phyloP scores from a whole-genome alignment of 495 filamentous ascomycete species.

The Aspergillus incahuasiensis region DNA sequence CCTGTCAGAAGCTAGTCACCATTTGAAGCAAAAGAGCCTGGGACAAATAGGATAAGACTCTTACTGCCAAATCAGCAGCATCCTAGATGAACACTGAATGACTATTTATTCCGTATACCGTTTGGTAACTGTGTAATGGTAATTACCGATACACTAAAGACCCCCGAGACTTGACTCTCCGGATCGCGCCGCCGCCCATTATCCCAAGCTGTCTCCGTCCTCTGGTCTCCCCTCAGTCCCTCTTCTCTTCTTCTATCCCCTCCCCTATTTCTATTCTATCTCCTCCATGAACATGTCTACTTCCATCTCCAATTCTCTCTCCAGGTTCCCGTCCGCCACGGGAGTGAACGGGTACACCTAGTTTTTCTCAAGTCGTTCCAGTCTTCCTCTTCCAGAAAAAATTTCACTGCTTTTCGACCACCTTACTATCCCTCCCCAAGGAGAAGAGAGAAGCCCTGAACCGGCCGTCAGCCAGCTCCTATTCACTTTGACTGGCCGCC shows the following conservation, averaged over 20 bases:
- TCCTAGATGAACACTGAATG: too few relatives aligned
- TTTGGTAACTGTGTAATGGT: too few relatives aligned
- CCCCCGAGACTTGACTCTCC: constrained; percentile 6
- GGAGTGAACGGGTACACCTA: constrained; percentile 45
- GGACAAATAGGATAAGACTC: too few relatives aligned
- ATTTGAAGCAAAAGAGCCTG: too few relatives aligned
- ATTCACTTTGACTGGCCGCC: constrained; percentile 15
- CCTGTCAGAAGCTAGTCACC: too few relatives aligned
- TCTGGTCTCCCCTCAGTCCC: constrained; percentile 15
- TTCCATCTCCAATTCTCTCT: constrained; percentile 27
- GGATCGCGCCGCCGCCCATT: constrained; percentile 23
- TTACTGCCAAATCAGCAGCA: too few relatives aligned
- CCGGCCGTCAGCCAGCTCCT: constrained; percentile 17
- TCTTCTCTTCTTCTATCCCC: constrained; percentile 24
- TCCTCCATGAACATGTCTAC: constrained; percentile 36
- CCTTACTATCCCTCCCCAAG: constrained; percentile 16
- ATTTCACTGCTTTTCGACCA: constrained; percentile 25
- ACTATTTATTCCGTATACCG: too few relatives aligned
- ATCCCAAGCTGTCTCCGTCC: constrained; percentile 20
- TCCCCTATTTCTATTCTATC: constrained; percentile 26
- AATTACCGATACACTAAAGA: too few relatives aligned
- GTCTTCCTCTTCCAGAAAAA: constrained; percentile 27
- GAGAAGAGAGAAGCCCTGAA: constrained; percentile 13
- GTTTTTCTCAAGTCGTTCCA: constrained; percentile 21
- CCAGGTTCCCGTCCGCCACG: constrained; percentile 35